phyloP scores from a whole-genome alignment of 805 yeast species.

The Zygosaccharomyces kombuchaensis region DNA sequence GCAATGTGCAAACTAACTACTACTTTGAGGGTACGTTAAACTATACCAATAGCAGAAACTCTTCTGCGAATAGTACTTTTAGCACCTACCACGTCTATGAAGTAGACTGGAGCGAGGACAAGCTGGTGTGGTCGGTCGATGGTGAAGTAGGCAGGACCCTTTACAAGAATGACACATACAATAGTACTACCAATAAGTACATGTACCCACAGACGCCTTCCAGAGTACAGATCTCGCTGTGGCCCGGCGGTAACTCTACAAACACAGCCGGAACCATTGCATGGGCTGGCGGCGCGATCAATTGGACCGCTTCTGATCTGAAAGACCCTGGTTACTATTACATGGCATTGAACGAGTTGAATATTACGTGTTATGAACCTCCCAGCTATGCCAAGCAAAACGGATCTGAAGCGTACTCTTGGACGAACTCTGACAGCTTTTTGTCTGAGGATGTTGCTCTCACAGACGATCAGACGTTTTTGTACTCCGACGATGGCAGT shows the following conservation, averaged over 20 bases:
- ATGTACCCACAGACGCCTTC: constrained; percentile 72
- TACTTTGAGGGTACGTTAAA: constrained; percentile 71
- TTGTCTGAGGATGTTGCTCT: constrained; percentile 52
- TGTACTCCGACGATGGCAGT: constrained; percentile 57
- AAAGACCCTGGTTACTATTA: constrained; percentile 76
- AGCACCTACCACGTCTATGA: constrained; percentile 69
- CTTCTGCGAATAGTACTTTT: constrained; percentile 45
- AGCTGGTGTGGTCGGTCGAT: constrained; percentile 66
- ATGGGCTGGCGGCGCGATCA: constrained; percentile 85
- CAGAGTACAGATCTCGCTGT: constrained; percentile 64
- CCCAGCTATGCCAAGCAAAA: constrained; percentile 49
- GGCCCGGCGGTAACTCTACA: constrained; percentile 68
- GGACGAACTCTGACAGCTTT: constrained; percentile 45
- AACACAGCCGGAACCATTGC: constrained; percentile 60
- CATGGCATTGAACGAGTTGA: constrained; percentile 55
- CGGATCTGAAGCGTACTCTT: constrained; percentile 51
- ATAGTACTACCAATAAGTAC: constrained; percentile 54
- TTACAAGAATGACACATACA: constrained; percentile 54
- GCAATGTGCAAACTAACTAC: constrained; percentile 66
- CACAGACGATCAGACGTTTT: constrained; percentile 56
- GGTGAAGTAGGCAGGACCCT: constrained; percentile 65
- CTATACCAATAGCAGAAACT: constrained; percentile 55
- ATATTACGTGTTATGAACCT: constrained; percentile 66
- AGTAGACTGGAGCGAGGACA: constrained; percentile 77
- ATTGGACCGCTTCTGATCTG: constrained; percentile 79